These are phyloP conservation scores for Rubia occidens DNA, from an alignment of 305 asterid species.

Conservation along the genomic window DNA sequence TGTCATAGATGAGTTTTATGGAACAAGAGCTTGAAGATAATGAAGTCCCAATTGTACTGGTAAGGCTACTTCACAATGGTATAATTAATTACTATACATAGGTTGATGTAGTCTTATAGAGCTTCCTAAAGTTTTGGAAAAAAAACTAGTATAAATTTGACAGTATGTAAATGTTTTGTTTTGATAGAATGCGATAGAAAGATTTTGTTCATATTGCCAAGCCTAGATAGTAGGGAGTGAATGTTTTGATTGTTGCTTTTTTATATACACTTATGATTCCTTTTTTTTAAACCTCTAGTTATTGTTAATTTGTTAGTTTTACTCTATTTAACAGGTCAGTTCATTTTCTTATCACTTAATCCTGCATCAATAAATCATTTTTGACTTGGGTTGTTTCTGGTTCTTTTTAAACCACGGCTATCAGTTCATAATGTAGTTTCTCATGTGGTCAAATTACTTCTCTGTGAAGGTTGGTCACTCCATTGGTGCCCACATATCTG, in stretches of 20 bases:
- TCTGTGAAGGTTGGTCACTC: conserved; percentile 81
- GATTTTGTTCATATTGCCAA: background rate
- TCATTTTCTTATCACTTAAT: conserved; percentile 1
- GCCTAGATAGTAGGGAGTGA: background rate
- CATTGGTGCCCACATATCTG: conserved; percentile 68
- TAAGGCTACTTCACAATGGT: conserved; percentile 21
- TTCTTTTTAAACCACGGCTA: background rate
- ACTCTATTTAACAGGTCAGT: background rate
- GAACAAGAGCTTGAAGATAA: conserved; percentile 54
- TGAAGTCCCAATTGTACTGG: conserved; percentile 63
- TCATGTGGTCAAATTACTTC: conserved; percentile 20
- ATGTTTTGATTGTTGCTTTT: background rate
- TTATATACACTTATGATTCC: background rate
- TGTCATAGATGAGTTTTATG: conserved; percentile 46
- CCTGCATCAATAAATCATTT: background rate
- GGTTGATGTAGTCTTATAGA: background rate
- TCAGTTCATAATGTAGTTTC: background rate
- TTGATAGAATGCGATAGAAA: background rate
- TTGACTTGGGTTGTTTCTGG: background rate
- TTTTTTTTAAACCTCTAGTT: background rate
- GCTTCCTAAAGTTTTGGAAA: background rate
- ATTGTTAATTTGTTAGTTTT: background rate
- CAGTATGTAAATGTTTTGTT: background rate
- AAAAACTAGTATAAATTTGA: background rate
- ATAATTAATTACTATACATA: background rate